Base-by-base conservation (phyloP, 2,329 filamentous ascomycete genomes). In the Neodidymelliopsis sp. region DNA sequence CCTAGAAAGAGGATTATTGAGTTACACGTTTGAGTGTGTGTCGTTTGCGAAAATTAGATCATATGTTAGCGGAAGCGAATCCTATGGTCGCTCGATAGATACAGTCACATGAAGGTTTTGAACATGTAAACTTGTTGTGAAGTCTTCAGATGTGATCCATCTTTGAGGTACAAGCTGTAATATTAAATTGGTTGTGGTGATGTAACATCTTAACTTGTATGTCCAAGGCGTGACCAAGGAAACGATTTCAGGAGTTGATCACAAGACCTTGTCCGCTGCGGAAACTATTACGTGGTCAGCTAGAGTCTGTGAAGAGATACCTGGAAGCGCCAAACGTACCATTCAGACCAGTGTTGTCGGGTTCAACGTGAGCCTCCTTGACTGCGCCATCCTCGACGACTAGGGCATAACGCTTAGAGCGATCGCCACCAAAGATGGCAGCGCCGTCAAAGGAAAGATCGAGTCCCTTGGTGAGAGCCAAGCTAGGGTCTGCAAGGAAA, bases 321-420 rank as follows among this genome's bases (percentile, higher is more conserved):
- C 12, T 13, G 18, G 18, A 30, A 24, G 20, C 15, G 13, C 6
- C 23, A 30, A 34, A 33, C 80, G 74, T 77, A 91, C 90, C 87
- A 59, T 87, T 80, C 37, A 91, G 82, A 24, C 91, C 90, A 28
- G 89, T 94, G 76, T 89, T 92, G 74, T 97, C 92, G 9, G 91
- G 87, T 81, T 97, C 93, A 41, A 96, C 84, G 64, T 91, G 85
- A 15, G 88, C 82, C 65, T 87, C 84, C 75, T 87, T 88, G 63
- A 97, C 89, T 76, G 90, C 91, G 60, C 93, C 92, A 63, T 95
- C 78, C 77, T 96, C 86, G 41, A 95, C 79, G 40, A 92, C 82
- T 44, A 96, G 79, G 15, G 89, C 91, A 68, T 96, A 97, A 39
- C 93, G 84, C 84, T 96, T 96, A 75, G 89, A 88, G 57, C 93